A percentile compares a stretch with the other conserved stretches of the same genome.
These are phyloP conservation scores for Phaeotremella skinneri DNA, from an alignment of 768 basidiomycete genomes.

Conservation along the genomic window DNA sequence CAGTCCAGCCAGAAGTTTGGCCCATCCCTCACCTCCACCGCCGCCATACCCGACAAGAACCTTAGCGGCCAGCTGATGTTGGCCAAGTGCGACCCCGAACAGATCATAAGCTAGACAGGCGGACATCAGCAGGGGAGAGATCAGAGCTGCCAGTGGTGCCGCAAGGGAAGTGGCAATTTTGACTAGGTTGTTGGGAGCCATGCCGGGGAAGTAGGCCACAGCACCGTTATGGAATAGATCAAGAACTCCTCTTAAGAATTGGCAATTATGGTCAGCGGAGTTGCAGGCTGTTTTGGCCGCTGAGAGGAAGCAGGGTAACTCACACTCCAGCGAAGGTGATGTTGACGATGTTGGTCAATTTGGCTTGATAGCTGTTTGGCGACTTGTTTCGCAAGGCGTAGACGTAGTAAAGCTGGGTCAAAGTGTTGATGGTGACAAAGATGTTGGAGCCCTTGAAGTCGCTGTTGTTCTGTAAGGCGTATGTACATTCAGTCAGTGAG, in stretches of 20 bases:
- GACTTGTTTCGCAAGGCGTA: constrained; percentile 27
- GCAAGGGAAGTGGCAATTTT: constrained; percentile 31
- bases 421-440: constrained; percentile 46
- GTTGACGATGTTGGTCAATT: constrained; percentile 41
- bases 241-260: constrained; percentile 25
- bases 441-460: constrained; percentile 43
- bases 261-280: background rate
- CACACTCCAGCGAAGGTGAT: constrained; percentile 49
- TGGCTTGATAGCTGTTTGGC: constrained; percentile 38
- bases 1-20: constrained; percentile 30
- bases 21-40: constrained; percentile 45
- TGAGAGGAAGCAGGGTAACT: constrained; percentile 11
- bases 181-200: constrained; percentile 37
- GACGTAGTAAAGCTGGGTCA: constrained; percentile 44
- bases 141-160: constrained; percentile 35
- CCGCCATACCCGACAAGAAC: constrained; percentile 26
- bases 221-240: constrained; percentile 46
- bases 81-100: constrained; percentile 41
- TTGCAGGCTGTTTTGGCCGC: background rate
- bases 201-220: constrained; percentile 37
- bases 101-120: constrained; percentile 39
- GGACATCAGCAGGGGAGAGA: constrained; percentile 38
- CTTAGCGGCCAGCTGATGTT: constrained; percentile 37
- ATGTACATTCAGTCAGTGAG: background rate
- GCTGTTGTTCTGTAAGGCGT: constrained; percentile 31